Base-by-base conservation (phyloP, 805 yeast genomes). In the Lachancea kluyveri region DNA sequence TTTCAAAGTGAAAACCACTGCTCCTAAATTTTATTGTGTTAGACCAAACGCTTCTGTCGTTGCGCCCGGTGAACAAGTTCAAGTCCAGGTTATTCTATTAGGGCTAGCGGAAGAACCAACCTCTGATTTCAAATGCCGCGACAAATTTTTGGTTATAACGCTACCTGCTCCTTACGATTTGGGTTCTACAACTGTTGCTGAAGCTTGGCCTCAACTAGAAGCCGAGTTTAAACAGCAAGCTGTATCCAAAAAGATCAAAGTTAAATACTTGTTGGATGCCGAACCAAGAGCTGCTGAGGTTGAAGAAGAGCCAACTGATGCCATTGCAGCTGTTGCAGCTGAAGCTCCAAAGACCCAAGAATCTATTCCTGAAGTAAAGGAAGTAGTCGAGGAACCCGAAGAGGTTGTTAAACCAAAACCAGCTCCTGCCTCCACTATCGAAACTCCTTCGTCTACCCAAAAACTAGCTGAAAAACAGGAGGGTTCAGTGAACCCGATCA, bases 1-100 rank as follows among this genome's bases (percentile, higher is more conserved):
- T 18, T 92, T 86, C 70, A 92, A 92, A 66, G 96, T 92, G 54
- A 92, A 90, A 65, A 90, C 98, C 27, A 92, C 98, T 5, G 96
- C 97, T 7, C 98, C 98, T 40, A 88, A 85, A 60, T 68, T 85
- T 60, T 80, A 88, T 68, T 85, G 95, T 60, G 97, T 92, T 31
- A 80, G 96, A 64, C 98, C 98, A 41, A 92, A 88, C 59, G 90
- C 96, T 38, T 76, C 92, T 10, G 59, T 80, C 21, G 67, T 92
- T 36, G 68, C 67, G 17, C 88, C 97, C 9, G 92, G 94, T 21
- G 72, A 74, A 43, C 58, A 77, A 15, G 61, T 78, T 32, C 75
- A 81, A 34, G 83, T 92, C 32, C 74, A 88, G 28, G 79, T 92
- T 48, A 85, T 86, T 48, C 76, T 86, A 41, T 88, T 88, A 61